These are phyloP conservation scores for Lobulomyces angularis DNA, from an alignment of 192 early-diverging fungal genomes.

Conservation along the genomic window DNA sequence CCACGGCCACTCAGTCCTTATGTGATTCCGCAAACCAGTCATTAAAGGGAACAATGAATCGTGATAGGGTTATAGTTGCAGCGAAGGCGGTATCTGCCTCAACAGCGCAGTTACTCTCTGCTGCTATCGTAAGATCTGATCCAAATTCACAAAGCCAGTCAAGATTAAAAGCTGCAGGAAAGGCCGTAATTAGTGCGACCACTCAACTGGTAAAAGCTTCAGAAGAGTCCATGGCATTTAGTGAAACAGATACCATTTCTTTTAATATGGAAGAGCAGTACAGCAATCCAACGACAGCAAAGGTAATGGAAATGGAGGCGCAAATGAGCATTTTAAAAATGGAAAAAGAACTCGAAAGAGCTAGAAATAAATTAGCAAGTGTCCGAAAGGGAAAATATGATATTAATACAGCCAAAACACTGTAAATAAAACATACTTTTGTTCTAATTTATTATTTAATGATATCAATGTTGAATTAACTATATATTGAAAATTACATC, in stretches of 20 bases:
- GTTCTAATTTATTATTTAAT: no score
- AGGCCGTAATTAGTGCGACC: conserved; percentile 38
- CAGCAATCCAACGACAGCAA: conserved; percentile 9
- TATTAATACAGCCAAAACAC: no score
- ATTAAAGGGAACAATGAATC: conserved; percentile 19
- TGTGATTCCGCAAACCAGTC: conserved; percentile 40
- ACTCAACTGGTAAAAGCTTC: conserved; percentile 36
- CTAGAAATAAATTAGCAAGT: conserved; percentile 27
- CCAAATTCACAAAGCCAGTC: conserved; percentile 29
- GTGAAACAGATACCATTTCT: conserved; percentile 24
- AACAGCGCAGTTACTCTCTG: conserved; percentile 37
- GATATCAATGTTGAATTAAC: no score
- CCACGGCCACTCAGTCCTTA: conserved; percentile 27
- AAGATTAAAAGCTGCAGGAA: conserved; percentile 37
- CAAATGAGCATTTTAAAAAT: conserved; percentile 41
- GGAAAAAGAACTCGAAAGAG: conserved; percentile 46
- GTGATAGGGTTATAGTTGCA: conserved; percentile 35
- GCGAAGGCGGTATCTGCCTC: conserved; percentile 30
- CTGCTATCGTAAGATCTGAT: conserved; percentile 24
- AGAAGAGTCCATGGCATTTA: conserved; percentile 29
- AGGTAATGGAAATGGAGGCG: conserved; percentile 42
- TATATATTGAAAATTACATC: no score
- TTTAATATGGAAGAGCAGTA: conserved; percentile 9
- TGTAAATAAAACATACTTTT: no score
- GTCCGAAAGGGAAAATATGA: conserved; percentile 40